Base-by-base conservation (phyloP, 2,329 filamentous ascomycete species). In the Exophiala bonariae region DNA sequence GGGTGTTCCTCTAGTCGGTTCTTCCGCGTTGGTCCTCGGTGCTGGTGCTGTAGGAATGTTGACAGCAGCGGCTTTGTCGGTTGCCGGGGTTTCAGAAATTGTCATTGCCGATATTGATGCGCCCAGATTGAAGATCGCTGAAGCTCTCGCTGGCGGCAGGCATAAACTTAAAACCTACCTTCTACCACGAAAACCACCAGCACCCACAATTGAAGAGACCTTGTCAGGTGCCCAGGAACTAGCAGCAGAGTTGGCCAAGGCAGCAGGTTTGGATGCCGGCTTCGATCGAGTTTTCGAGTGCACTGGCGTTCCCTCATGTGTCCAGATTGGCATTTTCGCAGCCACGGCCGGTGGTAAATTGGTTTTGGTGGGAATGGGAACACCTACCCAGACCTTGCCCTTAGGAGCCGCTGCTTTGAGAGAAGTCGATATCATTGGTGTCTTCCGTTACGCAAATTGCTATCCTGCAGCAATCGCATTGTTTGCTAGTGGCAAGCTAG, bases 51-150 rank as follows among this genome's bases (percentile, higher is more conserved):
- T 84, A 8, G 81, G 81, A 0, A 63, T 83, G 7, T 64, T 84
- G 1, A 76, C 80, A 18, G 79, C 80, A 3, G 77, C 79, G 2
- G 78, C 78, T 5, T 74, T 83, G 52, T 75, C 74, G 38, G 71
- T 78, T 3, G 72, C 76, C 28, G 74, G 76, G 23, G 79, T 80
- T 31, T 65, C 69, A 2, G 73, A 69, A 9, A 78, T 84, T 16
- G 67, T 82, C 1, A 78, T 84, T 44, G 80, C 80, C 10, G 81
- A 85, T 54, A 83, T 83, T 35, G 79, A 83, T 58, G 67, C 66
- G 8, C 73, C 78, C 13, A 67, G 81, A 16, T 64, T 83, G 8
- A 67, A 75, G 33, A 83, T 84, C 49, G 80, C 80, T 0, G 60
- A 64, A n/a, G 58, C 56, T 4, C 61, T 74, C 8, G 61, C 59